These are phyloP conservation scores for Spathaspora arborariae DNA, from an alignment of 805 yeast species.

Conservation along the genomic window DNA sequence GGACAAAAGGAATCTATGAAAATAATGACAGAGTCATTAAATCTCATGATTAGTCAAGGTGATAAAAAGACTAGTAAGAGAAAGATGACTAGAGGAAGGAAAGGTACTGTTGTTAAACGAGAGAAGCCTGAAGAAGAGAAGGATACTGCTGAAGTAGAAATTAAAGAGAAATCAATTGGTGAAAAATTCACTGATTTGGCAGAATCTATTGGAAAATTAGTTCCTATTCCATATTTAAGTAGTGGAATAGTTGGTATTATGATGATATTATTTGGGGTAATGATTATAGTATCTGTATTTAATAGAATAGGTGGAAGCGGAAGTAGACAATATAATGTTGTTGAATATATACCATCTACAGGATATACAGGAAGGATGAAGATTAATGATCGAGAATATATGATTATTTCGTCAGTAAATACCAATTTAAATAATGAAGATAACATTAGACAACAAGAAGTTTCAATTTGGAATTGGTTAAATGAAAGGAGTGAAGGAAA, in stretches of 20 bases:
- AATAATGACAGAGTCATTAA: conserved; percentile 45
- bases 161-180: conserved; percentile 12
- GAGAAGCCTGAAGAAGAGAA: conserved; percentile 8
- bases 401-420: conserved; percentile 39
- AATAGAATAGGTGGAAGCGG: background rate
- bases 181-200: conserved; percentile 19
- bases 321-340: background rate
- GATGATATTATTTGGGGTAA: conserved; percentile 12
- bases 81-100: conserved; percentile 11
- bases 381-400: conserved; percentile 33
- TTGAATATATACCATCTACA: conserved; percentile 7
- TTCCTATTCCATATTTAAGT: conserved; percentile 27
- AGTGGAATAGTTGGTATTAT: conserved; percentile 20
- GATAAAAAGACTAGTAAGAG: conserved; percentile 9
- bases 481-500: conserved; percentile 27
- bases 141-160: conserved; percentile 8
- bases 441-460: conserved; percentile 46
- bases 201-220: conserved; percentile 19
- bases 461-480: conserved; percentile 73
- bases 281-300: conserved; percentile 6
- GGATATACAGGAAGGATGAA: conserved; percentile 13
- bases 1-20: conserved; percentile 66
- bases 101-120: conserved; percentile 12
- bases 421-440: conserved; percentile 23
- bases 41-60: conserved; percentile 25